phyloP scores from a whole-genome alignment of 192 early-diverging fungal genomes.

The Geosiphon pyriformis region DNA sequence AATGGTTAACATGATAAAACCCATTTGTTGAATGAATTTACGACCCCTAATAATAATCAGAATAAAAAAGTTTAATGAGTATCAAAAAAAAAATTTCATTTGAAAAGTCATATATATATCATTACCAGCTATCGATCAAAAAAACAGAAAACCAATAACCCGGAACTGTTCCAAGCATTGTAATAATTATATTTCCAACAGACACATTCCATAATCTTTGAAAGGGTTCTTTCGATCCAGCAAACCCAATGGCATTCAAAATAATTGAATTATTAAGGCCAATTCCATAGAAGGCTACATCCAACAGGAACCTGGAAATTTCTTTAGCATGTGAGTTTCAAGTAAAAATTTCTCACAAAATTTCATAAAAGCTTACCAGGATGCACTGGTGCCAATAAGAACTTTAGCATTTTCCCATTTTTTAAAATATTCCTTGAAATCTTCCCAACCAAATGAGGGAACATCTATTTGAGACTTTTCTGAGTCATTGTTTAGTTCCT shows the following conservation, averaged over 20 bases:
- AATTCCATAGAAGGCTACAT: slow-evolving; percentile 71
- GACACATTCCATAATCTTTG: slow-evolving; percentile 61
- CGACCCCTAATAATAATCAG: too few species aligned
- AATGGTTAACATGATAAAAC: slow-evolving; percentile 68
- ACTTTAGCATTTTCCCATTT: slow-evolving; percentile 77
- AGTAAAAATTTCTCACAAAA: not conserved
- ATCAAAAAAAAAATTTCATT: too few species aligned
- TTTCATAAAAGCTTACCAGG: slow-evolving; percentile 42
- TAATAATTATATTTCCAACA: slow-evolving; percentile 90
- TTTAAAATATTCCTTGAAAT: slow-evolving; percentile 70
- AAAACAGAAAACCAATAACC: slow-evolving; percentile 96
- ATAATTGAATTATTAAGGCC: slow-evolving; percentile 64
- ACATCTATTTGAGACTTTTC: slow-evolving; percentile 22
- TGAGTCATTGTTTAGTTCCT: slow-evolving; percentile 30
- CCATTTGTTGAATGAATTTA: slow-evolving; percentile 87
- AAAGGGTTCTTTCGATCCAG: slow-evolving; percentile 12
- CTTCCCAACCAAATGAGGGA: slow-evolving; percentile 41
- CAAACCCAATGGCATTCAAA: slow-evolving; percentile 70
- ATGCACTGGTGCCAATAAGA: slow-evolving; percentile 65
- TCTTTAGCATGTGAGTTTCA: too few species aligned
- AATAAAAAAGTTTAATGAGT: too few species aligned
- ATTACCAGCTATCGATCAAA: slow-evolving; percentile 74
- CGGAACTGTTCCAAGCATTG: slow-evolving; percentile 78
- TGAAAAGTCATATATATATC: too few species aligned
- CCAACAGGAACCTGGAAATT: slow-evolving; percentile 59